These are phyloP conservation scores for Citrullus mucosospermus DNA, from an alignment of 306 rosid species.

Conservation along the genomic window DNA sequence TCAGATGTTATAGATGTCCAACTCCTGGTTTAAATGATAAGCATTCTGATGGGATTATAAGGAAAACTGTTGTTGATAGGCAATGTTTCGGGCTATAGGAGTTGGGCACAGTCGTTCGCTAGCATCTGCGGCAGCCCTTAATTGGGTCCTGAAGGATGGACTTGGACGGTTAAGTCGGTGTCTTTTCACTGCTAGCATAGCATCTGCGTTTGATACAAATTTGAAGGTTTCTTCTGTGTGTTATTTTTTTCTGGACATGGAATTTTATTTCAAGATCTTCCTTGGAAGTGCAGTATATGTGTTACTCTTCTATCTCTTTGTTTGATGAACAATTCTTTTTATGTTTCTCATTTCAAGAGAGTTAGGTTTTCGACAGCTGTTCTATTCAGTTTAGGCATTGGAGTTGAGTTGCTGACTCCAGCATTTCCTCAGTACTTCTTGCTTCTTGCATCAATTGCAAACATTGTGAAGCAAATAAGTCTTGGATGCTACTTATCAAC, in stretches of 20 bases:
- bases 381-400: conserved; percentile 62
- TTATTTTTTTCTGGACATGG: not conserved
- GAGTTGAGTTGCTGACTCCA: conserved; percentile 87
- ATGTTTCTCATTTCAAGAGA: conserved; percentile 42
- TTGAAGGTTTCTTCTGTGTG: conserved; percentile 45
- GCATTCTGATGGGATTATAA: not conserved
- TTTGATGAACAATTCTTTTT: not conserved
- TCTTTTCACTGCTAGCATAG: conserved; percentile 78
- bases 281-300: not conserved
- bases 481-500: conserved; percentile 78
- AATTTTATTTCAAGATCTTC: not conserved
- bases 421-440: conserved; percentile 55
- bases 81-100: conserved; percentile 91
- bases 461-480: conserved; percentile 84
- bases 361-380: conserved; percentile 76
- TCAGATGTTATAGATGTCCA: not conserved
- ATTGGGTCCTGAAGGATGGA: conserved; percentile 91
- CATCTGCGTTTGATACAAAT: conserved; percentile 81
- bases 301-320: conserved; percentile 1
- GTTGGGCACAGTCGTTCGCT: conserved; percentile 70
- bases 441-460: conserved; percentile 85
- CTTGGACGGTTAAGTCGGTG: conserved; percentile 82
- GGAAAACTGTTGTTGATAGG: conserved; percentile 39
- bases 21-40: not conserved
- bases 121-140: conserved; percentile 87